phyloP scores from a whole-genome alignment of 2,329 filamentous ascomycete species.

The Fusarium annulatum region DNA sequence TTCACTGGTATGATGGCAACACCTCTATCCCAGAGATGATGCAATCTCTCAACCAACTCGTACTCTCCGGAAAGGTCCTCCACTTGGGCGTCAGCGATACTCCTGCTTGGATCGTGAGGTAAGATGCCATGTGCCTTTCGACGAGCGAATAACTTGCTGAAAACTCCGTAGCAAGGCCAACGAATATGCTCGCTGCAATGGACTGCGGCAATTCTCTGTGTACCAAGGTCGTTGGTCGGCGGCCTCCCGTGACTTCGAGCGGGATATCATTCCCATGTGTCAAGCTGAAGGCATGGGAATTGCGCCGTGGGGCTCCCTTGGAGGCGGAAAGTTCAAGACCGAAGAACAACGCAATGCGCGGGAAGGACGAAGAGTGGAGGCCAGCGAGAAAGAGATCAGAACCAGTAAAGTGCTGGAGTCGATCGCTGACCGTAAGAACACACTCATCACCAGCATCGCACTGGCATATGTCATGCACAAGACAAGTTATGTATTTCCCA shows the following conservation, averaged over 20 bases:
- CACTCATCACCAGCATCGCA: slow-evolving; percentile 63
- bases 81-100: slow-evolving; percentile 76
- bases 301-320: slow-evolving; percentile 68
- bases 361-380: slow-evolving; percentile 53
- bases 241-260: slow-evolving; percentile 53
- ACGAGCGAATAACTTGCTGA: slow-evolving; percentile 4
- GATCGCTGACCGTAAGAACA: slow-evolving; percentile 59
- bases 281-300: slow-evolving; percentile 61
- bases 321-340: slow-evolving; percentile 60
- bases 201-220: slow-evolving; percentile 74
- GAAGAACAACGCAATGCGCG: slow-evolving; percentile 49
- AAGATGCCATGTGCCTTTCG: neutral
- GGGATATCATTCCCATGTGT: slow-evolving; percentile 59
- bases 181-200: slow-evolving; percentile 75
- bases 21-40: slow-evolving; percentile 75
- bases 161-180: slow-evolving; percentile 64
- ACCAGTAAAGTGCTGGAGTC: slow-evolving; percentile 60
- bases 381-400: slow-evolving; percentile 64
- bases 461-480: slow-evolving; percentile 81
- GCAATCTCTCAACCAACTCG: slow-evolving; percentile 72
- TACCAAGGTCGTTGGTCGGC: slow-evolving; percentile 58
- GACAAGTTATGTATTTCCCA: slow-evolving; percentile 77
- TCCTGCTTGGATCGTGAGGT: slow-evolving; percentile 74
- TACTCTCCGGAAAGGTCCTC: slow-evolving; percentile 68
- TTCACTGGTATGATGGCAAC: slow-evolving; percentile 77